Percentiles rank a stretch among this genome's conserved stretches.
These are phyloP conservation scores for Alternaria brassicae DNA, from an alignment of 2,329 filamentous ascomycete genomes.

Conservation along the genomic window DNA sequence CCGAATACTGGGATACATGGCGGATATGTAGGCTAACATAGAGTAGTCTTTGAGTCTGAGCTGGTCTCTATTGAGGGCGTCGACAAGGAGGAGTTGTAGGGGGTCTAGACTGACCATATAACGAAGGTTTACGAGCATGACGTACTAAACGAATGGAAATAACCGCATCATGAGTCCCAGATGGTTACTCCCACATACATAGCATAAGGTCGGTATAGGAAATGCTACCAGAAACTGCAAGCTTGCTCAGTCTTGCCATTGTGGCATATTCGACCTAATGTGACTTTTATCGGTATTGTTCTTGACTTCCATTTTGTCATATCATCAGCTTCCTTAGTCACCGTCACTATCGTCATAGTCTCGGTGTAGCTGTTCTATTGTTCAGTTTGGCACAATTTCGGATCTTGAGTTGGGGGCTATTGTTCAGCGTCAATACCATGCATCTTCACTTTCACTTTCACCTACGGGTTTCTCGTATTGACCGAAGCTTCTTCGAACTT, in stretches of 20 bases:
- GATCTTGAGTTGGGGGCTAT: not conserved
- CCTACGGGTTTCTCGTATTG: not conserved
- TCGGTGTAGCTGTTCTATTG: not conserved
- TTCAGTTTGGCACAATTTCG: not conserved
- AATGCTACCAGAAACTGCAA: not conserved
- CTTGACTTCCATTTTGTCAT: not conserved
- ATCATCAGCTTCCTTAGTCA: not conserved
- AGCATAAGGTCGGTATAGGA: not conserved
- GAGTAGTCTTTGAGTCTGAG: constrained; percentile 86
- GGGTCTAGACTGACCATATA: not conserved
- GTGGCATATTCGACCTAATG: not conserved
- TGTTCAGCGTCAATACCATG: not conserved
- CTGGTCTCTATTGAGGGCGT: constrained; percentile 83
- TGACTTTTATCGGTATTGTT: not conserved
- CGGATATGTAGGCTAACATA: constrained; percentile 23
- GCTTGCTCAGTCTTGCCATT: not conserved
- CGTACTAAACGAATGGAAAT: not conserved
- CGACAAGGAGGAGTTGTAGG: constrained; percentile 48
- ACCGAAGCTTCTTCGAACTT: not conserved
- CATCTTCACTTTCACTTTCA: not conserved
- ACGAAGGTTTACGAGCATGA: not conserved
- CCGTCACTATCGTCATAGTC: not conserved
- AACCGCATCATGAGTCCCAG: not conserved
- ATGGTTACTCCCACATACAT: not conserved
- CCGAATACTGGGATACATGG: not conserved